phyloP scores from a whole-genome alignment of 2,329 filamentous ascomycete species.

The Trichophyton verrucosum region DNA sequence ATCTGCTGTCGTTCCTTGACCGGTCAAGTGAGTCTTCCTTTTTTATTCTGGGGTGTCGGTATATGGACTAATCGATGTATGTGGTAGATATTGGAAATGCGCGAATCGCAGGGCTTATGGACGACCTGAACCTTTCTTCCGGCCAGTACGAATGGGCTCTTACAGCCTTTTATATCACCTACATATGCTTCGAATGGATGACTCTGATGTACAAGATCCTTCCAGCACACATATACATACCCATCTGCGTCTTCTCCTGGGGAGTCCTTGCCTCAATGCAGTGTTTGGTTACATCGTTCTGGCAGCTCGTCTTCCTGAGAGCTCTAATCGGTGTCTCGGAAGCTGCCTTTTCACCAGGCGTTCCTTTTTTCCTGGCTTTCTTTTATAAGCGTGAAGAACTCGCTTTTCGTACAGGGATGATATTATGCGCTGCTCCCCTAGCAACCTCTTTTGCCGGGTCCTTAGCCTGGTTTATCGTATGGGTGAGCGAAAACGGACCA shows the following conservation, averaged over 20 bases:
- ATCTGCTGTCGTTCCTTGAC: slow-evolving; percentile 75
- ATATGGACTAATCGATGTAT: background rate
- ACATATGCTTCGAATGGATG: slow-evolving; percentile 56
- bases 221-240: slow-evolving; percentile 50
- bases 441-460: slow-evolving; percentile 60
- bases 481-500: slow-evolving; percentile 50
- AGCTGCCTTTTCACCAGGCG: slow-evolving; percentile 50
- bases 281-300: slow-evolving; percentile 51
- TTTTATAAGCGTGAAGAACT: slow-evolving; percentile 58
- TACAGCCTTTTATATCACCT: slow-evolving; percentile 52
- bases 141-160: slow-evolving; percentile 50
- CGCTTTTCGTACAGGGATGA: slow-evolving; percentile 72
- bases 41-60: background rate
- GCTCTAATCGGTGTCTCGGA: slow-evolving; percentile 43
- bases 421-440: slow-evolving; percentile 60
- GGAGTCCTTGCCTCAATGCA: slow-evolving; percentile 67
- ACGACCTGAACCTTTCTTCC: slow-evolving; percentile 43
- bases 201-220: slow-evolving; percentile 49
- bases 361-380: slow-evolving; percentile 52
- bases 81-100: slow-evolving; percentile 47
- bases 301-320: slow-evolving; percentile 37
- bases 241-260: slow-evolving; percentile 58
- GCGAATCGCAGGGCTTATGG: slow-evolving; percentile 45
- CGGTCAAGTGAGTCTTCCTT: slow-evolving; percentile 53
- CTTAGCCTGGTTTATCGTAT: slow-evolving; percentile 64